Evolutionary conservation across 495 filamentous ascomycete genomes (phyloP).

Genomic region (Pseudoneurospora amorphoporcata): DNA sequence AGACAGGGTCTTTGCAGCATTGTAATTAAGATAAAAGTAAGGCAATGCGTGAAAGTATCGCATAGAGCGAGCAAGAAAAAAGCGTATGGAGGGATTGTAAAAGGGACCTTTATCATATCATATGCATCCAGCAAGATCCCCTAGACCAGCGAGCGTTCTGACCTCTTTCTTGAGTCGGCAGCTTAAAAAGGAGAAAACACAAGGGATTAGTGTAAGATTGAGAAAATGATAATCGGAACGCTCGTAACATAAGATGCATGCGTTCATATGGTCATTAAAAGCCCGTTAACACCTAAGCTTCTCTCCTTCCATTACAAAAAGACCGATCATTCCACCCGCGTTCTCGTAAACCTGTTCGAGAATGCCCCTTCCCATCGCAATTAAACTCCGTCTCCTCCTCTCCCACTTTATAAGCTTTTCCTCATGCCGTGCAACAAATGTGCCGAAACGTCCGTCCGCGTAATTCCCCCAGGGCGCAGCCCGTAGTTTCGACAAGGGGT

Average conservation of each 20-base stretch:
- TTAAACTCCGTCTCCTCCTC: neutral
- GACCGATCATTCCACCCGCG: neutral
- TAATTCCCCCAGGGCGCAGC: neutral
- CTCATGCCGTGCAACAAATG: neutral
- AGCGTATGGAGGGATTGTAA: neutral
- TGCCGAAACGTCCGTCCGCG: neutral
- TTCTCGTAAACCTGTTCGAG: neutral
- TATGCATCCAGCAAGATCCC: neutral
- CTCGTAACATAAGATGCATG: neutral
- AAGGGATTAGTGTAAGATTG: neutral
- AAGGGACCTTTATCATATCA: neutral
- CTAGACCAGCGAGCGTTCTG: neutral
- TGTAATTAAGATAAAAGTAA: neutral
- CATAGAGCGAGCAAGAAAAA: neutral
- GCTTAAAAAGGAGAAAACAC: neutral
- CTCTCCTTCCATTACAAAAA: neutral
- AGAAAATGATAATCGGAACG: neutral
- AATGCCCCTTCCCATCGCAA: neutral
- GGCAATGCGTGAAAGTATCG: neutral
- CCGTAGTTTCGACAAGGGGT: neutral
- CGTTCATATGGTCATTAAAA: neutral
- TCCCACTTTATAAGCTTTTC: neutral
- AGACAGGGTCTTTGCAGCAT: too few species aligned
- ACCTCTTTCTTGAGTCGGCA: neutral
- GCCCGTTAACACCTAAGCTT: neutral